Evolutionary conservation across 768 basidiomycete genomes (phyloP).

Genomic region (Coprinopsis cinerea): DNA sequence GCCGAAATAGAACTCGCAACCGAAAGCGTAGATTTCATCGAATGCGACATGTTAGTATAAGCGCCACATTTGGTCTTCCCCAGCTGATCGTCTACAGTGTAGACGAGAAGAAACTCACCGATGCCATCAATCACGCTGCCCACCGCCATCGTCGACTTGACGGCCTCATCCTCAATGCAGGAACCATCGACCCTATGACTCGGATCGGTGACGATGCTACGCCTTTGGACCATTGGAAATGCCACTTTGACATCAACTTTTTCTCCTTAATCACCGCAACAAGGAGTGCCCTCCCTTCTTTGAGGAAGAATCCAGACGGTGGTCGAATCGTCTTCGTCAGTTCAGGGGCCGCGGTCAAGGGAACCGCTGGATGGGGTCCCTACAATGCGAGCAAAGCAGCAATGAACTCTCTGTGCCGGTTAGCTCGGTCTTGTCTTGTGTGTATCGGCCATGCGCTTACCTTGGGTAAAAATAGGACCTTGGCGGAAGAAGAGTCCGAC

Average conservation of each 20-base stretch:
- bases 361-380: slow-evolving; percentile 67
- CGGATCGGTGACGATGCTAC: slow-evolving; percentile 47
- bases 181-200: slow-evolving; percentile 62
- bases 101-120: slow-evolving; percentile 45
- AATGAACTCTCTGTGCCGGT: slow-evolving; percentile 82
- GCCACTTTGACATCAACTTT: slow-evolving; percentile 81
- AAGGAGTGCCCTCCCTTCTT: slow-evolving; percentile 58
- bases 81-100: too few species aligned
- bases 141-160: slow-evolving; percentile 62
- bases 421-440: background rate
- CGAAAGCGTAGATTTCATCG: slow-evolving; percentile 44
- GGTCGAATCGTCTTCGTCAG: slow-evolving; percentile 79
- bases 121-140: slow-evolving; percentile 49
- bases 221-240: slow-evolving; percentile 56
- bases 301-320: slow-evolving; percentile 52
- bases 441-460: background rate
- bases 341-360: slow-evolving; percentile 75
- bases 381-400: slow-evolving; percentile 87
- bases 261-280: slow-evolving; percentile 75
- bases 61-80: too few species aligned
- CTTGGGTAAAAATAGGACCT: slow-evolving; percentile 49
- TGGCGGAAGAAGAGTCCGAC: slow-evolving; percentile 78
- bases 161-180: slow-evolving; percentile 83
- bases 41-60: slow-evolving; percentile 82
- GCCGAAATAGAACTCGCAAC: slow-evolving; percentile 35